Percentiles rank a stretch among this genome's conserved stretches.
phyloP scores from a whole-genome alignment of 2,329 filamentous ascomycete genomes.

The Arthrocladium fulminans region DNA sequence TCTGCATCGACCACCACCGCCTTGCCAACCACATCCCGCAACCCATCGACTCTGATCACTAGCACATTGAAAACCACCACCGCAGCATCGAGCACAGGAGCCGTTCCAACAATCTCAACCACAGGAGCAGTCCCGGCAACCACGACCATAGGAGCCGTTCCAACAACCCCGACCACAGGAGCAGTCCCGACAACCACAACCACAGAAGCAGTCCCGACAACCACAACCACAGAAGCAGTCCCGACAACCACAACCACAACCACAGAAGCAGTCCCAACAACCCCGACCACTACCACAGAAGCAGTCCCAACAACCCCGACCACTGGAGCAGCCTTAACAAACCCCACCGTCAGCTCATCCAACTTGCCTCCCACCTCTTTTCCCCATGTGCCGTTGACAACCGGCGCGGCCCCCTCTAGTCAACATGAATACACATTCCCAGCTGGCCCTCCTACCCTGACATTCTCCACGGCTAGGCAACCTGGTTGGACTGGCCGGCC shows the following conservation, averaged over 20 bases:
- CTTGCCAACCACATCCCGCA: not conserved
- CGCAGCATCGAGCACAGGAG: not conserved
- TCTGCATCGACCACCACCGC: not conserved
- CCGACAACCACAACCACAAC: not conserved
- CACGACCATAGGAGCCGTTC: not conserved
- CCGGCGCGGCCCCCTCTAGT: too few species aligned
- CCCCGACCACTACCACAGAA: not conserved
- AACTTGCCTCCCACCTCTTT: too few species aligned
- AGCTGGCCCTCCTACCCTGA: too few species aligned
- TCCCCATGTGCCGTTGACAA: too few species aligned
- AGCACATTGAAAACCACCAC: not conserved
- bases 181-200: not conserved
- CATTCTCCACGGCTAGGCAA: too few species aligned
- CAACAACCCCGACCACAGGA: not conserved
- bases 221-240: not conserved
- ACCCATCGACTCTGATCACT: not conserved
- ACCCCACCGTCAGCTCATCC: not conserved
- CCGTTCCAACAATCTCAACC: not conserved
- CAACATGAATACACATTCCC: too few species aligned
- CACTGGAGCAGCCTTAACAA: not conserved
- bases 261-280: not conserved
- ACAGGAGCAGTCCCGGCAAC: not conserved
- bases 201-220: not conserved
- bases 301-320: not conserved
- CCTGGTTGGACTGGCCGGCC: too few species aligned